Evolutionary conservation across 106 monocot species (phyloP), one percentile per base, ranked within the genome.

Genomic region (Iris macrosiphon): DNA sequence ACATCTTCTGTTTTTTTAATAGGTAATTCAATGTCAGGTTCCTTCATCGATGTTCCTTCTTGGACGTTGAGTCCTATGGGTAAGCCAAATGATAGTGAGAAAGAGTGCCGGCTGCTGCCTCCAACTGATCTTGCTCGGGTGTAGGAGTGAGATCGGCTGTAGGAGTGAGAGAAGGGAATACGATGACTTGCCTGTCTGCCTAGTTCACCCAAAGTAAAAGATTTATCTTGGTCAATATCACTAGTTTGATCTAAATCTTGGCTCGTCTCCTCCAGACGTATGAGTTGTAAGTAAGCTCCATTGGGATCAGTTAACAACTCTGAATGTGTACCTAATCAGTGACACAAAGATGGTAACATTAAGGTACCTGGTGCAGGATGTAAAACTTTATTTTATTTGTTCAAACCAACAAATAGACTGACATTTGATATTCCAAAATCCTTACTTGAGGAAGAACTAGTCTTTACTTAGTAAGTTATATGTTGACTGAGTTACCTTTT

Each of bases 261-360:
- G 26, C 48, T 66, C 13, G 57, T 17, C 32, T 72, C 72, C 46
- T 78, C 72, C 27, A 78, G 45, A 0, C 57, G 72, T 60, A 72
- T 52, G 6, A 78, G 72, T 52, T 67, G 72, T 3, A 49, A 72
- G 34, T 78, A 72, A n/a, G 67, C 50, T 20, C 78, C 72, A 16
- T 67, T 40, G 22, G 58, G 45, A 52, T 79, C 31, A 34, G 45
- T 45, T 1, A 78, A 29, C 21, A 78, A 41, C 17, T 78, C 72
- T 12, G 46, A 30, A 45, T 78, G 78, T 4, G 78, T 43, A 15
- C 78, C 78, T 78, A 65, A 53, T 35, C 34, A n/a, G n/a, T n/a
- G n/a, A n/a, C n/a, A n/a, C n/a, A n/a, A n/a, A n/a, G n/a, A n/a
- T n/a, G n/a, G n/a, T n/a, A n/a, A n/a, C n/a, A n/a, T n/a, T n/a